Evolutionary conservation across 2,329 filamentous ascomycete genomes (phyloP), one percentile per base, ranked within the genome.

Genomic region (Cryoendolithus antarcticus): DNA sequence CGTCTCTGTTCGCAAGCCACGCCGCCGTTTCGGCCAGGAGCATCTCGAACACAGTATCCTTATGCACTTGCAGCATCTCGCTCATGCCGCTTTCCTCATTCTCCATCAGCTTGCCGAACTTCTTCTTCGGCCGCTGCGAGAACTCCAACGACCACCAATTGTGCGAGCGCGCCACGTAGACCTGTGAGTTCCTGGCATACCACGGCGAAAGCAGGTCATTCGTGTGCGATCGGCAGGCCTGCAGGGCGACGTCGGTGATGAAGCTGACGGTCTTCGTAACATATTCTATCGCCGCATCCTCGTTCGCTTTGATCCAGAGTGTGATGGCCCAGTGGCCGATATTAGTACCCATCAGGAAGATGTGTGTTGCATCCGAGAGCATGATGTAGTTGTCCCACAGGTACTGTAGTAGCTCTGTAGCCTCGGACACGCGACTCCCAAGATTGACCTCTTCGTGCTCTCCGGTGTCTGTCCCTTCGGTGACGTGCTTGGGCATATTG

Each of bases 311-410:
- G 4, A 96, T 68, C 4, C 96, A 73, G 41, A 88, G 74, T 42
- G 91, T 80, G 35, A 95, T 74, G 2, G 85, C 86, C 3, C 82
- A 68, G 54, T 91, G 93, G 1, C 91, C 84, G 51, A 86, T 80
- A n/a, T 91, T 91, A 2, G 93, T 77, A 1, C 91, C 89, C 55
- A 98, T 70, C 13, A 98, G 68, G 55, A 93, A 83, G 10, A 96
- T 75, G 38, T 89, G 76, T 4, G 80, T 77, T 0, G 74, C 69
- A 2, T 80, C 67, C 40, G 67, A 72, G 37, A 79, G 78, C 66
- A 94, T 84, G 12, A 98, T 77, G 55, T 95, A 95, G 56, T 98
- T 98, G 51, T 95, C 88, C 91, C 91, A 98, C 9, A 98, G 67
- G 54, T 94, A 96, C 44, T 74, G 77, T 4, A 89, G 76, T 8